Evolutionary conservation across 805 yeast genomes (phyloP).

Genomic region (Alloascoidea africana): DNA sequence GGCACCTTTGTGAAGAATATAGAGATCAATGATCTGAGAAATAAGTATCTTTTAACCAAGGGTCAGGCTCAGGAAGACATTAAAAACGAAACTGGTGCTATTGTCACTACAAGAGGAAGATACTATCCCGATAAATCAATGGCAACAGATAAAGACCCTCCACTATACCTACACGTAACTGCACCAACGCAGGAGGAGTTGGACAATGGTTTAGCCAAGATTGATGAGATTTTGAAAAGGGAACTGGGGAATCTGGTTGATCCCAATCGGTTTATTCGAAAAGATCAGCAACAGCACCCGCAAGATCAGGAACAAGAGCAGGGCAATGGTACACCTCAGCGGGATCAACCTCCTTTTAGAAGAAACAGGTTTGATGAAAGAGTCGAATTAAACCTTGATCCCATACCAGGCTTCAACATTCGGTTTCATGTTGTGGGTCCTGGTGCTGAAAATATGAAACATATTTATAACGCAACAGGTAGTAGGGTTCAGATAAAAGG

Average conservation of each 20-base stretch:
- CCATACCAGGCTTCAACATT: conserved; percentile 13
- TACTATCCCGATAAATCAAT: conserved; percentile 18
- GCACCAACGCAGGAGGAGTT: conserved; percentile 30
- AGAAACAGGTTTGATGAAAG: conserved; percentile 10
- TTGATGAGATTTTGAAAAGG: conserved; percentile 29
- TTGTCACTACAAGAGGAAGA: conserved; percentile 17
- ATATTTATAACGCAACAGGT: conserved; percentile 17
- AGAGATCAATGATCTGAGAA: conserved; percentile 19
- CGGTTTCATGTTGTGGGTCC: conserved; percentile 19
- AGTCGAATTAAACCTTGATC: conserved; percentile 10
- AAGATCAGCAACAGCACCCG: conserved; percentile 8
- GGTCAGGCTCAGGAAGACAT: conserved; percentile 16
- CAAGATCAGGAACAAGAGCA: conserved; percentile 4
- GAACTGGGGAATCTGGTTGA: conserved; percentile 13
- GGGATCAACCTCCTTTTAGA: conserved; percentile 3
- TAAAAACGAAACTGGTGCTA: conserved; percentile 12
- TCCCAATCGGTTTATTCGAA: conserved; percentile 12
- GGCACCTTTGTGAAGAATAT: conserved; percentile 11
- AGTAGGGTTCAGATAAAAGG: conserved; percentile 20
- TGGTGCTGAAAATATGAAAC: conserved; percentile 20
- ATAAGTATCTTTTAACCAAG: conserved; percentile 20
- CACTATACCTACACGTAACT: conserved; percentile 31
- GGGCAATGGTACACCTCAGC: conserved; percentile 4
- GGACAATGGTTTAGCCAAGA: conserved; percentile 54
- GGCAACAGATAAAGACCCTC: conserved; percentile 17